Evolutionary conservation across 108 stramenopile species (phyloP).

Genomic region (Nannochloropsis salina): DNA sequence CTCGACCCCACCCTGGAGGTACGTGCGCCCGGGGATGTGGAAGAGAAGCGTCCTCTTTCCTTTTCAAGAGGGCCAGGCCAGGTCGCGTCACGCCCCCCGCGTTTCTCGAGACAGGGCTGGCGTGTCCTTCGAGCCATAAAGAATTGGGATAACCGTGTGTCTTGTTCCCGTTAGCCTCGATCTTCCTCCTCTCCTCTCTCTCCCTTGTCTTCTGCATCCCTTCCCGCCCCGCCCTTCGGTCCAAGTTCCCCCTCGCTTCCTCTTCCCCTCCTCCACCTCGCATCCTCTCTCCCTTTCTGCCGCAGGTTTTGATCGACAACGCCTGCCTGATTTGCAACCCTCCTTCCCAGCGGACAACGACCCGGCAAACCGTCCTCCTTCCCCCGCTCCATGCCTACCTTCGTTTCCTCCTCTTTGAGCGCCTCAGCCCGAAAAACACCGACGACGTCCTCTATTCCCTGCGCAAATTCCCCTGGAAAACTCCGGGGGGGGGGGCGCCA

Average conservation of each 20-base stretch:
- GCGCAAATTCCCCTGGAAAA: neutral
- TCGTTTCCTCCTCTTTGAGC: neutral
- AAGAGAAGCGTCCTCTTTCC: too few species aligned
- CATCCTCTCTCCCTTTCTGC: conserved; percentile 30
- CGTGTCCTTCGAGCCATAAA: too few species aligned
- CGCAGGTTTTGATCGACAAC: conserved; percentile 60
- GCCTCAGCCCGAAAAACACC: neutral
- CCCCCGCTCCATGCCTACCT: neutral
- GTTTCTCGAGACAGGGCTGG: too few species aligned
- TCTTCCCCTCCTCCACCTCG: neutral
- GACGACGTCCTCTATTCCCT: neutral
- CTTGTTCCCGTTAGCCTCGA: too few species aligned
- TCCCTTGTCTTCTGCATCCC: neutral
- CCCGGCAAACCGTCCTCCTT: neutral
- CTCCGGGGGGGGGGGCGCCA: neutral
- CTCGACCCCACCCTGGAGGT: conserved; percentile 59
- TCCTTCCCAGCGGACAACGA: neutral
- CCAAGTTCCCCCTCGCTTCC: neutral
- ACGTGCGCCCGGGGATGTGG: neutral
- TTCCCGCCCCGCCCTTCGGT: neutral
- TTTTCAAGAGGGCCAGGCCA: too few species aligned
- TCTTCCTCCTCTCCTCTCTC: neutral
- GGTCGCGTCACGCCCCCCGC: too few species aligned
- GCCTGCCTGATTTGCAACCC: conserved; percentile 47
- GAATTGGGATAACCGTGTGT: too few species aligned